Conservation (phyloP, 768 basidiomycete species). For the Pleurotus citrinopileatus region DNA sequence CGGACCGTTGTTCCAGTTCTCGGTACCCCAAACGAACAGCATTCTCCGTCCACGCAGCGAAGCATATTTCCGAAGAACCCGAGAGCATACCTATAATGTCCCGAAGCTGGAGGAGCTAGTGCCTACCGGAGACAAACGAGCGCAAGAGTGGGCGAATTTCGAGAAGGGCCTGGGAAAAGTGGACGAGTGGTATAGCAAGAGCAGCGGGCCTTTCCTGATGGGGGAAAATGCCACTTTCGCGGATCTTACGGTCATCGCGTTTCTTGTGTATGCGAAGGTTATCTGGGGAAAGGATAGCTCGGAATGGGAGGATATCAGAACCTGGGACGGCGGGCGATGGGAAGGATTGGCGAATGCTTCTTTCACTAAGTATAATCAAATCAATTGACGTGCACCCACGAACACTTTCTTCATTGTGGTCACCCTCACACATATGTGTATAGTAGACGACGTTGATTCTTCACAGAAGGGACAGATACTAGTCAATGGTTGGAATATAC, state of each 20-base stretch:
- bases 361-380: too few species aligned
- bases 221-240: constrained; percentile 3
- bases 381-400: too few species aligned
- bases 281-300: constrained; percentile 3
- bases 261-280: background rate
- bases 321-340: constrained; percentile 8
- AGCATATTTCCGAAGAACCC: constrained; percentile 2
- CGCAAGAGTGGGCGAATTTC: background rate
- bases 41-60: constrained; percentile 2
- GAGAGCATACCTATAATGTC: background rate
- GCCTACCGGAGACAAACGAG: background rate
- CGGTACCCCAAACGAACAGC: background rate
- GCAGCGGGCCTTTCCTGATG: constrained; percentile 3
- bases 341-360: background rate
- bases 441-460: too few species aligned
- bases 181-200: constrained; percentile 7
- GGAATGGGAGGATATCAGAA: constrained; percentile 7
- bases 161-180: constrained; percentile 2
- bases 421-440: too few species aligned
- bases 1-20: background rate
- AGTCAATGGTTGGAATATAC: too few species aligned
- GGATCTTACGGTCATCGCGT: background rate
- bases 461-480: too few species aligned
- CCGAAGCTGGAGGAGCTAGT: constrained; percentile 1
- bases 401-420: too few species aligned